Evolutionary conservation across 805 yeast species (phyloP), one percentile per base, ranked within the genome.

Genomic region (Saturnispora silvae): DNA sequence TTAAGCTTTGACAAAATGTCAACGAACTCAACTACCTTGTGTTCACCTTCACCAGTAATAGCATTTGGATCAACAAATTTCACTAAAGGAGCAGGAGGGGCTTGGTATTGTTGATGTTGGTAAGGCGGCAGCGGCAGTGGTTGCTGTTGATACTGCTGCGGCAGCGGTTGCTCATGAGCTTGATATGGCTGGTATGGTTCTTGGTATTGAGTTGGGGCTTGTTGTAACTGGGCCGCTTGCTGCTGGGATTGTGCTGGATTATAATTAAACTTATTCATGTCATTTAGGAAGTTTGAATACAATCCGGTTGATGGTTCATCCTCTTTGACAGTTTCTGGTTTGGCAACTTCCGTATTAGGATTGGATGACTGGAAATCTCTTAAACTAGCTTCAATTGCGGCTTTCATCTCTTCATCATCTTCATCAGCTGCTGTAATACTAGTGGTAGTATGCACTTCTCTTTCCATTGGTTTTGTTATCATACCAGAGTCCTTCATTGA

Each of bases 301-400:
- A 51, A 24, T 1, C 57, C 56, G 2, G 53, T 46, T 15, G 44
- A 28, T n/a, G n/a, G n/a, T n/a, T n/a, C n/a, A 11, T 17, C 28
- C 7, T 44, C 44, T 11, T 19, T 24, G 13, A 29, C 22, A 1
- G 7, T 20, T 16, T 44, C 49, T 33, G 41, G 39, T 28, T 45
- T 39, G 28, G 49, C 36, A 14, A 26, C 26, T 2, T 26, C 28
- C 11, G 17, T 8, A 1, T 15, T 8, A 10, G 9, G 22, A 2
- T 38, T 41, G 33, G 40, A 41, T 9, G 38, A 53, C 45, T 80
- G 72, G 53, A 81, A 67, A 41, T 87, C 96, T 37, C 68, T 68
- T 43, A 92, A 65, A 56, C 95, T 84, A 1, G 95, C 95, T 13
- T 81, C 95, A 40, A 92, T 89, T 0, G 97, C 98, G 1, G 92